phyloP scores from a whole-genome alignment of 2,329 filamentous ascomycete species.

The Juglanconis sp. region DNA sequence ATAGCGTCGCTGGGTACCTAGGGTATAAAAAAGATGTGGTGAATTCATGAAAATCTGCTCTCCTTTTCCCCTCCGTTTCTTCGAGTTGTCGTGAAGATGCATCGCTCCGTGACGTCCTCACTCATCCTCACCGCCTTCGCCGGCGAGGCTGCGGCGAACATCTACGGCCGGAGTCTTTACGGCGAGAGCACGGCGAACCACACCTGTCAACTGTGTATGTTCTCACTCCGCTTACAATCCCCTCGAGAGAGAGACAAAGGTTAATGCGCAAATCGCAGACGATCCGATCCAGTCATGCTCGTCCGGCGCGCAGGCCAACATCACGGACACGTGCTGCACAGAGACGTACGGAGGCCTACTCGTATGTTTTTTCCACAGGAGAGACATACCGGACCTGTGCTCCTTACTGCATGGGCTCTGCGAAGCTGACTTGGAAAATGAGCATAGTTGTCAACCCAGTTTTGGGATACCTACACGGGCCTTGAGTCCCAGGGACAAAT shows the following conservation, averaged over 20 bases:
- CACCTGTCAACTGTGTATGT: slow-evolving; percentile 49
- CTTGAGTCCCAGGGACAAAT: slow-evolving; percentile 55
- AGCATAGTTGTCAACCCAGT: slow-evolving; percentile 54
- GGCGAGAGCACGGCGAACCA: slow-evolving; percentile 51
- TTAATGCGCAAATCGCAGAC: slow-evolving; percentile 18
- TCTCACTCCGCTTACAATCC: background rate
- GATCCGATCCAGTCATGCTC: slow-evolving; percentile 47
- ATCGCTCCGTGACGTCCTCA: slow-evolving; percentile 22
- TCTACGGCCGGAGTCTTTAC: slow-evolving; percentile 31
- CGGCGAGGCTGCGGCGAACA: slow-evolving; percentile 29
- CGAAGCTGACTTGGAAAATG: background rate
- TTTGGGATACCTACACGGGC: slow-evolving; percentile 64
- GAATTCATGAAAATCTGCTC: no score
- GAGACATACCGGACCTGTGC: no score
- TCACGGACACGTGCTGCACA: slow-evolving; percentile 60
- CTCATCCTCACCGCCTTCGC: slow-evolving; percentile 25
- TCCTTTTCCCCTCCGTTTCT: background rate
- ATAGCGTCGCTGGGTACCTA: no score
- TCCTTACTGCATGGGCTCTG: no score
- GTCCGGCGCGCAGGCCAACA: slow-evolving; percentile 35
- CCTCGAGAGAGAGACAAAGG: slow-evolving; percentile 26
- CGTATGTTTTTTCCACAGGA: slow-evolving; percentile 20
- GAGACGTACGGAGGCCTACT: slow-evolving; percentile 64
- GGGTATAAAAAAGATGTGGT: no score
- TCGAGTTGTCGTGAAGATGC: slow-evolving; percentile 22